Base-by-base conservation (phyloP, 495 filamentous ascomycete genomes). In the Podospora didyma region DNA sequence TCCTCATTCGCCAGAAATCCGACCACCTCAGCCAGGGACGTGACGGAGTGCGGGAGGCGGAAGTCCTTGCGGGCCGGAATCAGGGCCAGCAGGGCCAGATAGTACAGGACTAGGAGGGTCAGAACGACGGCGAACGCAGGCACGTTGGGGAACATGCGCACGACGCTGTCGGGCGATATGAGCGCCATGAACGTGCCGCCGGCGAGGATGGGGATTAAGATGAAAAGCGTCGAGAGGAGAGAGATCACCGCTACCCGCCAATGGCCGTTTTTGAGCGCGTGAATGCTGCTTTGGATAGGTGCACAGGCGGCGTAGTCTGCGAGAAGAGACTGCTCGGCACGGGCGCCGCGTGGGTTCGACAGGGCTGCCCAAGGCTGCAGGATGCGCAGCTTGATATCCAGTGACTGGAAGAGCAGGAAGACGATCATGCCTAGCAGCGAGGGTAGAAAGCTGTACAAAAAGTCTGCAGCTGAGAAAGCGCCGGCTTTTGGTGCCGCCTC, bases 381-480 rank as follows among this genome's bases (percentile, higher is more conserved):
- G 28, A 87, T 79, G 47, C 90, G 86, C 62, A 92, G 77, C 61
- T 83, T 83, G 55, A 85, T 75, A 68, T 95, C 90, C 56, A 96
- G 79, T 12, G 86, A 77, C 58, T 92, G 88, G 75, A 88, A 89
- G 53, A 80, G 73, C 45, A 96, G 86, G 71, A 89, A 92, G 22
- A 92, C 69, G 23, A 90, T 53, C 62, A 88, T 87, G 20, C 88
- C 92, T 16, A 95, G 76, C 2, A 91, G 55, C 1, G 86, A 83
- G 0, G 92, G 92, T 50, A 96, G 59, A 67, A 96, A 94, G 67
- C 84, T 86, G 76, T 89, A 96, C 49, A 95, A 72, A 75, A 96
- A 96, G 70, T 95, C 88, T 46, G 91, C 89, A 2, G 89, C 73
- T 5, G 89, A 94, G 67, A 92, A 96, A 34, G 86, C 89, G 34